Evolutionary conservation across 2,329 filamentous ascomycete species (phyloP).

Genomic region (Pseudogymnoascus destructans): DNA sequence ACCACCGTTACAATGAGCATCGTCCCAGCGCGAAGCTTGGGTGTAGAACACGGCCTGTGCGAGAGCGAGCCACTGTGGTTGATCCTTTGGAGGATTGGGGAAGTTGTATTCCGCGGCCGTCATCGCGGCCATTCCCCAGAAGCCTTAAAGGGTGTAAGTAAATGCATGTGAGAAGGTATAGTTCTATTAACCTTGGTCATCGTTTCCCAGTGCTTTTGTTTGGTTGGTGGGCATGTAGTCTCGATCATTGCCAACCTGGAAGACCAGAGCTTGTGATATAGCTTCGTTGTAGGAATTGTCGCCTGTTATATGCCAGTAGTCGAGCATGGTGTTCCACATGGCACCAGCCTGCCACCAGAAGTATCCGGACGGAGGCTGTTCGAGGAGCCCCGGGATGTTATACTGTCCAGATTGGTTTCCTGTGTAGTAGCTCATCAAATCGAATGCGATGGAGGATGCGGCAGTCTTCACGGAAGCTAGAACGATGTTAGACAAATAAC

Average conservation of each 20-base stretch:
- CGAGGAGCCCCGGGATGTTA: constrained; percentile 37
- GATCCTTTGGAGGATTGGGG: constrained; percentile 47
- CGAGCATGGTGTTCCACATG: constrained; percentile 46
- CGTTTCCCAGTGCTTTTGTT: constrained; percentile 27
- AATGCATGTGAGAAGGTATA: background rate
- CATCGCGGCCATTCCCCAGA: constrained; percentile 78
- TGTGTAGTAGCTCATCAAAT: constrained; percentile 31
- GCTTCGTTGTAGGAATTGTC: constrained; percentile 44
- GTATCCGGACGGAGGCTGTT: constrained; percentile 33
- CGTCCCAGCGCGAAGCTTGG: constrained; percentile 59
- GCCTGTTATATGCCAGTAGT: constrained; percentile 50
- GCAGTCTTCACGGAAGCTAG: constrained; percentile 26
- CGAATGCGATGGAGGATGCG: constrained; percentile 25
- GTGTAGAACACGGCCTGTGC: constrained; percentile 71
- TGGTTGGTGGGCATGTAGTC: constrained; percentile 44
- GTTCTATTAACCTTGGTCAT: constrained; percentile 24
- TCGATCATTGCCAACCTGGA: constrained; percentile 41
- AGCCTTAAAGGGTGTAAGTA: constrained; percentile 32
- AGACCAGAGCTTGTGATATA: constrained; percentile 40
- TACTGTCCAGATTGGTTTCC: constrained; percentile 28
- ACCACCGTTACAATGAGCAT: constrained; percentile 53
- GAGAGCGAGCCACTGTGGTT: constrained; percentile 66
- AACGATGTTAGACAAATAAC: constrained; percentile 31
- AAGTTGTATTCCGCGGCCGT: constrained; percentile 65
- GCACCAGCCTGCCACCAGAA: constrained; percentile 51